Evolutionary conservation across 257 asterid genomes (phyloP).

Genomic region (Nicotiana knightiana): DNA sequence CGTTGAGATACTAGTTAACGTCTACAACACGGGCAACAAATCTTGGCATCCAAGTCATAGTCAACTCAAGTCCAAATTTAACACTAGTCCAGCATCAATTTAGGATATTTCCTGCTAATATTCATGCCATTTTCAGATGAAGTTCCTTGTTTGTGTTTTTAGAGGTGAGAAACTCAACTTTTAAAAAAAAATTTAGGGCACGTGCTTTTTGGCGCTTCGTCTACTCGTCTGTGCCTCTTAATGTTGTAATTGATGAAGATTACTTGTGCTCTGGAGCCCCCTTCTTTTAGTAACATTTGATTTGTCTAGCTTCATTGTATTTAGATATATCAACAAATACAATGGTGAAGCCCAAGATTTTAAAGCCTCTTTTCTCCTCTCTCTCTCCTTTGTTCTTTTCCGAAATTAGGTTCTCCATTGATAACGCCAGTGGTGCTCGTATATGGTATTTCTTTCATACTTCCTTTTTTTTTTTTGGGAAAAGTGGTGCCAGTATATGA

Average conservation of each 20-base stretch:
- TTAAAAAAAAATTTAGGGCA: not conserved
- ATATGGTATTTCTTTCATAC: not conserved
- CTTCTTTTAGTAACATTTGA: not conserved
- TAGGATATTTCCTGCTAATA: not conserved
- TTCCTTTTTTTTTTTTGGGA: not conserved
- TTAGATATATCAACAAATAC: not conserved
- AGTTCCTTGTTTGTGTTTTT: not conserved
- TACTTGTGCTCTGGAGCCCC: not conserved
- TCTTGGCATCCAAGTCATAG: not conserved
- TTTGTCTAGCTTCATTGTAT: not conserved
- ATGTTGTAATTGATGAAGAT: not conserved
- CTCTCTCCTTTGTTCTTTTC: not conserved
- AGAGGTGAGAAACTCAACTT: not conserved
- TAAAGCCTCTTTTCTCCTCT: not conserved
- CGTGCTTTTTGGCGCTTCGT: not conserved
- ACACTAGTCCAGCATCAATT: not conserved
- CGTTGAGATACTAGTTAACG: not conserved
- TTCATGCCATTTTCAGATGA: not conserved
- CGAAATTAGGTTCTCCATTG: not conserved
- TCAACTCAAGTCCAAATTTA: not conserved
- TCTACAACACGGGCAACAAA: not conserved
- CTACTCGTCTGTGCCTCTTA: not conserved
- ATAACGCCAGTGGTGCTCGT: not conserved
- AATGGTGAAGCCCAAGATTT: not conserved
- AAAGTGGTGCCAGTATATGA: not conserved